Evolutionary conservation across 2,329 filamentous ascomycete species (phyloP), one percentile per base, ranked within the genome.

Genomic region (Pseudogymnoascus sp.): DNA sequence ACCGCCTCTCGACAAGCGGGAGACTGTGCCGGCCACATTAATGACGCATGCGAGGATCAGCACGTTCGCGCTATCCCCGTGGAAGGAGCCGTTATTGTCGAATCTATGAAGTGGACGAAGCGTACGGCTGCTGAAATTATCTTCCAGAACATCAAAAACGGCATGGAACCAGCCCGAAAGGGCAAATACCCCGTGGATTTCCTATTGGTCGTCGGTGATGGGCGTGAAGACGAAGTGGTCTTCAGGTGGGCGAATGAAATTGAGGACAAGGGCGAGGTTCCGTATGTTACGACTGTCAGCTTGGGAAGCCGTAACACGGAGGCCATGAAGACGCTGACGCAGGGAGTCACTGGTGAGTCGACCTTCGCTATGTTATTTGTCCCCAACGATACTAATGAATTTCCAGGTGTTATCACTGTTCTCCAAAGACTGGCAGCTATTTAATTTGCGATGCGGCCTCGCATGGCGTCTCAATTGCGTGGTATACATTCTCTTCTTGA

Each of bases 1-100:
- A 82, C 84, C 23, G 92, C 92, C 0, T 81, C 83, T 63, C 86
- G 91, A 19, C 89, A 92, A 69, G 93, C 92, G 0, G 89, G 88
- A 19, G 93, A 97, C 72, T 96, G 92, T 71, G 91, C 91, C 0
- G 92, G 90, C 65, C 92, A 97, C 70, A 94, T 97, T 79, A 97
- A 97, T 72, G 92, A 96, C 71, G 90, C 91, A 0, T 96, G 92
- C 72, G 88, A 91, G 72, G 84, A 83, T 62, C 90, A 95, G 74
- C 83, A 86, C 33, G 89, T 97, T 4, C 91, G 92, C 71, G 93
- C 93, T 4, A 84, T 96, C 16, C 88, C 90, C 1, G 79, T 91
- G 12, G 90, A 94, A 63, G 86, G 90, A 33, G 89, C 87, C 43
- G 86, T 97, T 60, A 81, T 92, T 10, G 91, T 97, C 14, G 92